Conservation (phyloP, 768 basidiomycete genomes). For the Suillus weaverae region DNA sequence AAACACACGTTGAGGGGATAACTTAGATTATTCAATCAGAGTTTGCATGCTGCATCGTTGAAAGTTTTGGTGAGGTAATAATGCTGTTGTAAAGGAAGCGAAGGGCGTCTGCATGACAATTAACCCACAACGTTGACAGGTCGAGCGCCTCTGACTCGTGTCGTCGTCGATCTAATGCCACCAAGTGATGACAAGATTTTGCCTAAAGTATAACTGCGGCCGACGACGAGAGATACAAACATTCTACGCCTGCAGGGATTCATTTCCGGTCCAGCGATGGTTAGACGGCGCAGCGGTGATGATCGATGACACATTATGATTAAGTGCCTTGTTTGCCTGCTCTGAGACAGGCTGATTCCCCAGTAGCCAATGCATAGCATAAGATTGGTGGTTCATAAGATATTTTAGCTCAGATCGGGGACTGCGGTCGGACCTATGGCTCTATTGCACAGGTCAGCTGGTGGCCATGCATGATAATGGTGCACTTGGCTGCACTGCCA, state of each 20-base stretch:
- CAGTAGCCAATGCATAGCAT: not conserved
- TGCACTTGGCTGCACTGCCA: conserved; percentile 7
- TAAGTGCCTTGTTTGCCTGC: not conserved
- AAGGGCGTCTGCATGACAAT: conserved; percentile 7
- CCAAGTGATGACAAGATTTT: not conserved
- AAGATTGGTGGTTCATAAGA: not conserved
- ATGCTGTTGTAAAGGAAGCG: not conserved
- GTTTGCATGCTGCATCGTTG: not conserved
- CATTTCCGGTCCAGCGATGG: conserved; percentile 1
- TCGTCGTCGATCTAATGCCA: conserved; percentile 6
- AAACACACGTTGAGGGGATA: conserved; percentile 14
- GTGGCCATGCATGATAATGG: conserved; percentile 7
- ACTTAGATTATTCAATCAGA: conserved; percentile 6
- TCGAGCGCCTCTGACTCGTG: not conserved
- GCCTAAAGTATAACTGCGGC: conserved; percentile 4
- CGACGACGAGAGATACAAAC: not conserved
- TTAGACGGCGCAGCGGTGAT: not conserved
- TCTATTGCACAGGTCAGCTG: not conserved
- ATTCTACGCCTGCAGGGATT: conserved; percentile 2
- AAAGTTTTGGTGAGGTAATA: not conserved
- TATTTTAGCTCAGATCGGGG: not conserved
- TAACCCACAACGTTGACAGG: conserved; percentile 5
- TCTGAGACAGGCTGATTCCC: not conserved
- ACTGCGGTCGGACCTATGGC: not conserved
- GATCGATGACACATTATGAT: not conserved